phyloP scores from a whole-genome alignment of 23 red algal genomes.

The Pyropia haitanensis region DNA sequence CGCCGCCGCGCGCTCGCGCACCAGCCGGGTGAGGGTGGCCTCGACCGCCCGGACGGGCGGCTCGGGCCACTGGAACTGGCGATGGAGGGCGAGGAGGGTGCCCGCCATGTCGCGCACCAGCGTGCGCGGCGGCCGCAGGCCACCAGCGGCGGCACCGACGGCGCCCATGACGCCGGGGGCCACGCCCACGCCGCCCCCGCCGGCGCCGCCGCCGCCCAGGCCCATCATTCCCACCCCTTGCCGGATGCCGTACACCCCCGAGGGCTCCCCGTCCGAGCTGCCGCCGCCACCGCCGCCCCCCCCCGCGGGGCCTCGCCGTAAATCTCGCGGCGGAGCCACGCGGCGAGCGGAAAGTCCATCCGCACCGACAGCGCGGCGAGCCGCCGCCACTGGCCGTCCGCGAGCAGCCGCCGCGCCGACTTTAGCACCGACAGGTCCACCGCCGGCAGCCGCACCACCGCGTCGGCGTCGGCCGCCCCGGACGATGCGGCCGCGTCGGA shows the following conservation, averaged over 20 bases:
- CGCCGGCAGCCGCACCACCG: constrained; percentile 30
- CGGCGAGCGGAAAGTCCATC: constrained; percentile 63
- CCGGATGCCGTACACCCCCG: no score
- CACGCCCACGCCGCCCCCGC: no score
- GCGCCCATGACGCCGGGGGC: no score
- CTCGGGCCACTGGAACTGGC: constrained; percentile 57
- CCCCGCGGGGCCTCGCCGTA: constrained; percentile 8
- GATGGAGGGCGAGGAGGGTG: constrained; percentile 35
- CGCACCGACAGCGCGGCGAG: constrained; percentile 37
- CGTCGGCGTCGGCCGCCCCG: not conserved
- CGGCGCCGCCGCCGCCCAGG: no score
- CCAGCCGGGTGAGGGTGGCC: constrained; percentile 13
- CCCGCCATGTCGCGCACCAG: constrained; percentile 35
- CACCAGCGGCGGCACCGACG: not conserved
- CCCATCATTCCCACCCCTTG: not conserved
- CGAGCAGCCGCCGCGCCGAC: constrained; percentile 52
- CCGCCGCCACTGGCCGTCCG: constrained; percentile 34
- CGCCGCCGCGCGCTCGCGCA: not conserved
- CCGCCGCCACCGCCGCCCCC: not conserved
- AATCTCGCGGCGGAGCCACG: constrained; percentile 42
- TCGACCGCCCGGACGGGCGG: constrained; percentile 34
- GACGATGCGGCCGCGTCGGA: not conserved
- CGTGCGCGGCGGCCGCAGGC: not conserved
- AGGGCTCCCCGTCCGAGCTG: constrained; percentile 23
- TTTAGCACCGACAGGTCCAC: constrained; percentile 54